Conservation (phyloP, 768 basidiomycete genomes). For the Paxillus rubicundulus region DNA sequence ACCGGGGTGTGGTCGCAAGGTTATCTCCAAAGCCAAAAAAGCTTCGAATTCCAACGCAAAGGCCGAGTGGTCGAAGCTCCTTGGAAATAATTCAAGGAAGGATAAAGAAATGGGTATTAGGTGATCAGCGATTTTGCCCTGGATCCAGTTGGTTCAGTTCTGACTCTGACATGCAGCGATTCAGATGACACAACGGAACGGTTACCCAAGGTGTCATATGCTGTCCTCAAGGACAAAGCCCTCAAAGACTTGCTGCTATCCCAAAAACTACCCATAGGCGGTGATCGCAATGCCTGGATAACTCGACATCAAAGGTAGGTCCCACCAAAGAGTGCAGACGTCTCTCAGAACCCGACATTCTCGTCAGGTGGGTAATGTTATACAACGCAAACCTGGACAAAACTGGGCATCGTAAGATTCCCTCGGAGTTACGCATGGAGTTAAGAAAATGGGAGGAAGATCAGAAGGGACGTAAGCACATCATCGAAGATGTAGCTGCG, state of each 20-base stretch:
- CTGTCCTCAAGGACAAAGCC: constrained; percentile 58
- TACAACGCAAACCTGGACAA: constrained; percentile 73
- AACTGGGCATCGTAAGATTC: constrained; percentile 44
- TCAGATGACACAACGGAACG: constrained; percentile 39
- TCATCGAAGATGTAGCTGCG: constrained; percentile 37
- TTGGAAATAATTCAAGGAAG: constrained; percentile 33
- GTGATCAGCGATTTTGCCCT: constrained; percentile 3
- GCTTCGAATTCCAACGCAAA: constrained; percentile 26
- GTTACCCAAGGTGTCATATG: constrained; percentile 65
- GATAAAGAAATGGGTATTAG: constrained; percentile 41
- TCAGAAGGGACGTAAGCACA: constrained; percentile 34
- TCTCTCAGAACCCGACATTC: neutral
- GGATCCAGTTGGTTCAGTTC: constrained; percentile 8
- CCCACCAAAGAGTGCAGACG: neutral
- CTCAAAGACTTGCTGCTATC: constrained; percentile 55
- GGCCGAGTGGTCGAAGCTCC: constrained; percentile 44
- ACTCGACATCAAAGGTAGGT: constrained; percentile 59
- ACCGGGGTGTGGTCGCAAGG: constrained; percentile 42
- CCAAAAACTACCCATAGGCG: constrained; percentile 48
- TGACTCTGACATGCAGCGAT: constrained; percentile 17
- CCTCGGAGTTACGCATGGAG: constrained; percentile 47
- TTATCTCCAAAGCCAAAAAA: constrained; percentile 15
- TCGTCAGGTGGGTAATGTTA: constrained; percentile 60
- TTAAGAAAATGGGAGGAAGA: constrained; percentile 59
- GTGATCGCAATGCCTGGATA: constrained; percentile 50